Conservation (phyloP, 768 basidiomycete genomes). For the Scleroderma bovista region DNA sequence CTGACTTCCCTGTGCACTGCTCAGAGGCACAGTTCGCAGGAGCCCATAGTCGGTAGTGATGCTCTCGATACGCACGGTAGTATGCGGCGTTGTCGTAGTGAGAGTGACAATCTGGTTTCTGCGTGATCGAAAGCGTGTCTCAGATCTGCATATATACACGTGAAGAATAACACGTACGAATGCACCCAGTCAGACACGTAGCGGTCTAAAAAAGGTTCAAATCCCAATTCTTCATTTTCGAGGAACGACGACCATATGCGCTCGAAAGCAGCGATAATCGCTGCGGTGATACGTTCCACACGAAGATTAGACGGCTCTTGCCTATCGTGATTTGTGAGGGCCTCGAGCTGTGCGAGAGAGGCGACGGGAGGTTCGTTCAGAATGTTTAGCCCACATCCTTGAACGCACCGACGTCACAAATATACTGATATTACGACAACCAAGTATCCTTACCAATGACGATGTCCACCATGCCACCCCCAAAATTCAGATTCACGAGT, state of each 20-base stretch:
- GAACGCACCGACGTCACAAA: constrained; percentile 2
- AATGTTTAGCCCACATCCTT: constrained; percentile 89
- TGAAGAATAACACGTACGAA: constrained; percentile 52
- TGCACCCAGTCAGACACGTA: constrained; percentile 89
- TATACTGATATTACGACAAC: not conserved
- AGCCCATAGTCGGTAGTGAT: constrained; percentile 88
- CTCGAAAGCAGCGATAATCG: constrained; percentile 73
- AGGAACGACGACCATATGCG: constrained; percentile 74
- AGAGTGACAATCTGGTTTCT: constrained; percentile 83
- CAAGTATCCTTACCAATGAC: constrained; percentile 61
- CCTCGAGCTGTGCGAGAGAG: constrained; percentile 69
- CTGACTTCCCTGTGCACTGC: constrained; percentile 11
- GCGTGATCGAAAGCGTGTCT: constrained; percentile 2
- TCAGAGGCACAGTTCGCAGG: constrained; percentile 63
- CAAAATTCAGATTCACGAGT: constrained; percentile 82
- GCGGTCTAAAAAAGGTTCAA: constrained; percentile 72
- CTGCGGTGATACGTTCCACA: constrained; percentile 71
- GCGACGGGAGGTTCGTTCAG: constrained; percentile 77
- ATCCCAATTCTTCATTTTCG: constrained; percentile 45
- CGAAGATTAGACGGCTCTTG: constrained; percentile 33
- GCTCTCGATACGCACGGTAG: constrained; percentile 68
- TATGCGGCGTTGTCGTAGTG: constrained; percentile 67
- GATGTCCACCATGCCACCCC: constrained; percentile 64
- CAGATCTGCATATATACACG: constrained; percentile 2
- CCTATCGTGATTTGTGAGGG: constrained; percentile 14